These are phyloP conservation scores for Cystobasidium slooffiae DNA, from an alignment of 1,284 basidiomycete genomes.

Conservation along the genomic window DNA sequence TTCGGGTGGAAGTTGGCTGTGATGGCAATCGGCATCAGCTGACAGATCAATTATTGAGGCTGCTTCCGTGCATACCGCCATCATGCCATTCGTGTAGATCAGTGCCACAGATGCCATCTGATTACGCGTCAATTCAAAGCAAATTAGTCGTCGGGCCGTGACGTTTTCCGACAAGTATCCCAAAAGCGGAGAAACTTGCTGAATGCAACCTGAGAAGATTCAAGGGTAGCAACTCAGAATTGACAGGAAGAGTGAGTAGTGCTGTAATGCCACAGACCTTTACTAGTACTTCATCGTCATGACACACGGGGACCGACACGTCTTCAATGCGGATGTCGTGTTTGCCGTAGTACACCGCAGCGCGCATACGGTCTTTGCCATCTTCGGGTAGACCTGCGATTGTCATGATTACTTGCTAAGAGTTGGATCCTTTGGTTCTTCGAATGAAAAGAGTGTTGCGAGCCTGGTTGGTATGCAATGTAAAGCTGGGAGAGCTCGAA, in stretches of 20 bases:
- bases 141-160: background rate
- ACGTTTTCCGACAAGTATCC: background rate
- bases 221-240: background rate
- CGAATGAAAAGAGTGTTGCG: background rate
- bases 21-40: background rate
- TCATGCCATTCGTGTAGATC: slow-evolving; percentile 43
- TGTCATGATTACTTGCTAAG: slow-evolving; percentile 12
- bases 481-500: too few relatives aligned
- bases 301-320: slow-evolving; percentile 18
- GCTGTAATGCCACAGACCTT: background rate
- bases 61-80: slow-evolving; percentile 14
- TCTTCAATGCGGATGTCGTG: slow-evolving; percentile 41
- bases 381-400: slow-evolving; percentile 37
- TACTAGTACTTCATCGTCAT: slow-evolving; percentile 33
- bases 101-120: slow-evolving; percentile 38
- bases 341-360: slow-evolving; percentile 35
- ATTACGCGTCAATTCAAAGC: background rate
- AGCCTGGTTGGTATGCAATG: too few relatives aligned
- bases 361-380: slow-evolving; percentile 34
- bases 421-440: background rate
- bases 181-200: background rate
- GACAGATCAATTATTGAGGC: background rate
- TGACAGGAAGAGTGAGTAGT: background rate
- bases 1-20: slow-evolving; percentile 43
- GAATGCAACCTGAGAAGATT: slow-evolving; percentile 19